phyloP scores from a whole-genome alignment of 371 early-diverging fungal genomes.

The Actinomucor elegans region DNA sequence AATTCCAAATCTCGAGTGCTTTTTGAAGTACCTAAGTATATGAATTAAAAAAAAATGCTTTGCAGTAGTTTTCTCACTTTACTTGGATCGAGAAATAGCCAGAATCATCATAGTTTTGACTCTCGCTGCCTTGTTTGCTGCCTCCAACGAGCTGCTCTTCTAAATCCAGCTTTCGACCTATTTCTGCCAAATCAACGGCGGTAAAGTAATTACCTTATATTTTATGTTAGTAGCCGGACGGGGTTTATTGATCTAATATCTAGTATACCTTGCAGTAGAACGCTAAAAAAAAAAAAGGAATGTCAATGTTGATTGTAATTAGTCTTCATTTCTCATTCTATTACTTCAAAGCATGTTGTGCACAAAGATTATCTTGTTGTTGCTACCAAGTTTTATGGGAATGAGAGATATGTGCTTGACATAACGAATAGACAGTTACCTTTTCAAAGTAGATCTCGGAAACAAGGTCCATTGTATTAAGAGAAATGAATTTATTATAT shows the following conservation, averaged over 20 bases:
- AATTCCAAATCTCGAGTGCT: conserved; percentile 69
- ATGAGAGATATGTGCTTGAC: background rate
- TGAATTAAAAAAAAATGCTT: background rate
- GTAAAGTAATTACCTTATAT: conserved; percentile 64
- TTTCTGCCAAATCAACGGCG: conserved; percentile 70
- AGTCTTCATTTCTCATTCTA: no score
- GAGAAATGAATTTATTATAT: background rate
- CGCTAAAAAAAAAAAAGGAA: no score
- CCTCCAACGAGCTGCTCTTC: conserved; percentile 33
- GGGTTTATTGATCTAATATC: no score
- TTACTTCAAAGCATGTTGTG: conserved; percentile 74
- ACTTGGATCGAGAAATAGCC: conserved; percentile 80
- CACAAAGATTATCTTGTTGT: conserved; percentile 79
- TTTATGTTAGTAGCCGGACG: no score
- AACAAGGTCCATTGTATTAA: conserved; percentile 52
- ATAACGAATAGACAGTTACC: conserved; percentile 19
- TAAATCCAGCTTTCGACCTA: conserved; percentile 62
- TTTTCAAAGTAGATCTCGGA: conserved; percentile 65
- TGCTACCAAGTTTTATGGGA: conserved; percentile 28
- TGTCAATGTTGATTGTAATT: background rate
- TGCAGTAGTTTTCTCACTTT: background rate
- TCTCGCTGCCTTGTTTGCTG: conserved; percentile 21
- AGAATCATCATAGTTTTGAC: conserved; percentile 78
- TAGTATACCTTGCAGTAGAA: conserved; percentile 62
- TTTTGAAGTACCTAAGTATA: conserved; percentile 55